Evolutionary conservation across 805 yeast genomes (phyloP), one percentile per base, ranked within the genome.

Genomic region (Candida andamanensis): DNA sequence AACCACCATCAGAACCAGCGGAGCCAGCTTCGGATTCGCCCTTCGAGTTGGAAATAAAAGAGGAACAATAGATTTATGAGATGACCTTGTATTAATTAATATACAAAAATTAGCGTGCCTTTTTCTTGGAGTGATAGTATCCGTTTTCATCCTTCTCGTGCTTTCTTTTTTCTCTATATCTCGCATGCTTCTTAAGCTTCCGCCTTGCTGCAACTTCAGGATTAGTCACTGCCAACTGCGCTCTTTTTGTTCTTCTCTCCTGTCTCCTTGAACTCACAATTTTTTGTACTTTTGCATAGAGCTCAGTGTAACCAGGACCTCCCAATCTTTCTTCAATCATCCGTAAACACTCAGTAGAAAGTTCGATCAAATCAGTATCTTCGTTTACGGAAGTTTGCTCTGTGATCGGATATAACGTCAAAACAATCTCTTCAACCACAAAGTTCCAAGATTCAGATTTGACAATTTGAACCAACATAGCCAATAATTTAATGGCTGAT

Each of bases 171-270:
- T 83, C 92, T 53, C 89, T 76, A 17, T 74, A 71, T 46, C 80
- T 73, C 23, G 69, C 76, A 60, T 89, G 94, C 54, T 83, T 85
- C 58, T 69, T 80, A 48, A 85, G 50, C 60, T 82, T 85, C 55
- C 84, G 75, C 43, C 71, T 73, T 2, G 95, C 92, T n/a, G 85
- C 80, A 25, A 73, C 58, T 11, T 82, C 95, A 1, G 97, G 97
- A 4, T 81, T 83, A 14, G 69, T 72, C 8, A 89, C 67, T 3
- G 86, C 82, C 51, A 85, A 60, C 37, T 82, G 79, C 0, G 95
- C 82, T 36, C 87, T 69, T 50, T 79, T 80, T 0, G 83, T 72
- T 50, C 70, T 77, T 57, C 97, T 76, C 29, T 85, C 94, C 37
- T 72, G 71, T 48, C 97, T 74, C 54, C 85, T 74, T 21, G 63